Conservation (phyloP, 2,329 filamentous ascomycete species). For the Ophiostoma angusticollis region DNA sequence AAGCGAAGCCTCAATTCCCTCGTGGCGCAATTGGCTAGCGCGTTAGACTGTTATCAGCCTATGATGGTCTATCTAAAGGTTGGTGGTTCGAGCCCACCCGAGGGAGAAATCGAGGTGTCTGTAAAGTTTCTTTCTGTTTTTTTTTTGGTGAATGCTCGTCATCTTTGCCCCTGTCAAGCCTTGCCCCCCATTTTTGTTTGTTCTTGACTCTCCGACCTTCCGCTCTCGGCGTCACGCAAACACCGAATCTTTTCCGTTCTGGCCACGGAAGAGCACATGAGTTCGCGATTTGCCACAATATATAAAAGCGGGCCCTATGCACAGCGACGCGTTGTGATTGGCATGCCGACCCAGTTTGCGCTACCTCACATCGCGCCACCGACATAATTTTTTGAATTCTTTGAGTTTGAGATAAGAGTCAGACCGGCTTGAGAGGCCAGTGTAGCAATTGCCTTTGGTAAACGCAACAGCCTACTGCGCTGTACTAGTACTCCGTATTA, state of each 20-base stretch:
- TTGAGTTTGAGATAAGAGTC: no score
- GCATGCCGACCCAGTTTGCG: slow-evolving; percentile 1
- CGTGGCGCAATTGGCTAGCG: slow-evolving; percentile 15
- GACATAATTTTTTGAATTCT: not conserved
- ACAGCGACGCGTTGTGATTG: slow-evolving; percentile 10
- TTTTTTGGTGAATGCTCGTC: no score
- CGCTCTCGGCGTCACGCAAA: no score
- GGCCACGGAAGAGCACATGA: slow-evolving; percentile 9
- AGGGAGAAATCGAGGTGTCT: no score
- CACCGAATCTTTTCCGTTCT: no score
- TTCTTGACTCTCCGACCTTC: no score
- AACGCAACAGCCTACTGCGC: no score
- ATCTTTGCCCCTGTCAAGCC: no score
- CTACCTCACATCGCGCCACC: slow-evolving; percentile 8
- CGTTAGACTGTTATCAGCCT: slow-evolving; percentile 13
- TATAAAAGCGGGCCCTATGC: slow-evolving; percentile 1
- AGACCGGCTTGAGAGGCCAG: no score
- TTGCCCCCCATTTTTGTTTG: not conserved
- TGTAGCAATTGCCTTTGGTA: no score
- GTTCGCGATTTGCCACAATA: slow-evolving; percentile 10
- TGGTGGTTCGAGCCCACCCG: slow-evolving; percentile 15
- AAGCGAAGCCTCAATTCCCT: slow-evolving; percentile 6
- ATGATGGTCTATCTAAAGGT: slow-evolving; percentile 14
- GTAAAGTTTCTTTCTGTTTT: not conserved
- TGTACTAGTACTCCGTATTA: no score